These are phyloP conservation scores for Astrothelium subdiscretum DNA, from an alignment of 495 filamentous ascomycete species.

Conservation along the genomic window DNA sequence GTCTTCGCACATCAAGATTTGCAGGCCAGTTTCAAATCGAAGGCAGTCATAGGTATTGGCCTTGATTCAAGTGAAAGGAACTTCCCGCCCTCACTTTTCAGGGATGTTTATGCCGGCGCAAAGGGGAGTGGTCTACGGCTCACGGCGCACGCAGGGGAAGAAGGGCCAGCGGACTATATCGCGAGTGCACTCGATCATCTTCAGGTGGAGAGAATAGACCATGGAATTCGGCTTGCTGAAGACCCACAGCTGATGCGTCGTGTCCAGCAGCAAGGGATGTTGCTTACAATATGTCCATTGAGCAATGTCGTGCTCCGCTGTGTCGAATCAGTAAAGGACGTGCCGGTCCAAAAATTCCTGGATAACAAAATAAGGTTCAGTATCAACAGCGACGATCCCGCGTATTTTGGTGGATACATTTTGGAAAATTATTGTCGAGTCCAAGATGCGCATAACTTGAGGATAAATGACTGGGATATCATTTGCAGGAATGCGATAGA, in stretches of 20 bases:
- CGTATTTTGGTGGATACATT: constrained; percentile 71
- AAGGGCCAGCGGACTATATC: constrained; percentile 59
- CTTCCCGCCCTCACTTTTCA: constrained; percentile 53
- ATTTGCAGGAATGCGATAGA: constrained; percentile 51
- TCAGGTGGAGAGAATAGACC: constrained; percentile 53
- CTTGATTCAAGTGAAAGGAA: constrained; percentile 54
- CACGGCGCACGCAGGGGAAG: constrained; percentile 67
- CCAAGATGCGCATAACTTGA: constrained; percentile 56
- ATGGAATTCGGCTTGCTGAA: constrained; percentile 55
- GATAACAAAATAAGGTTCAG: constrained; percentile 42
- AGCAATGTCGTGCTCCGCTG: constrained; percentile 59
- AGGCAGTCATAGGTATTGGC: constrained; percentile 50
- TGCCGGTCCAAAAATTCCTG: constrained; percentile 55
- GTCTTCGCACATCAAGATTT: constrained; percentile 39
- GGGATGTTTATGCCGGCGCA: constrained; percentile 46
- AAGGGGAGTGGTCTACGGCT: constrained; percentile 37
- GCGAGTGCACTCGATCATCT: constrained; percentile 47
- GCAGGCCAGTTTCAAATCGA: constrained; percentile 39
- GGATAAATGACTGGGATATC: constrained; percentile 48
- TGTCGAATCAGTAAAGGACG: constrained; percentile 41
- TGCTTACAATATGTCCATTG: constrained; percentile 62
- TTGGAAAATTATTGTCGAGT: constrained; percentile 66
- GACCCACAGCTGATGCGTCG: constrained; percentile 46
- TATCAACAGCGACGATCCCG: constrained; percentile 51
- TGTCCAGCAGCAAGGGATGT: constrained; percentile 41